Evolutionary conservation across 345 rosid species (phyloP).

Genomic region (Populus deltoides): DNA sequence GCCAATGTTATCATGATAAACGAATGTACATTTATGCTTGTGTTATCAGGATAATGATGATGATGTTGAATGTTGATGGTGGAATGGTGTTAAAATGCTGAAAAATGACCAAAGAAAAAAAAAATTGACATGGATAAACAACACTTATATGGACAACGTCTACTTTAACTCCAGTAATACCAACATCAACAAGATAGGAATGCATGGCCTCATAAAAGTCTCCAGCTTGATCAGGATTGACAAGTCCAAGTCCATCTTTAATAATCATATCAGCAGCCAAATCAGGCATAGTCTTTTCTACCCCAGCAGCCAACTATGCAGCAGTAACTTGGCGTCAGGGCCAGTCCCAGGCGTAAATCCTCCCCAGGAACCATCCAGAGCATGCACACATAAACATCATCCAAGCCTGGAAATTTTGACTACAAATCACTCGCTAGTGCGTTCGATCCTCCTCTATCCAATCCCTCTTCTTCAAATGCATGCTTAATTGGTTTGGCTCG

Average conservation of each 20-base stretch:
- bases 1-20: neutral
- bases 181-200: slow-evolving; percentile 17
- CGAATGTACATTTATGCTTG: neutral
- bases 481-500: slow-evolving; percentile 3
- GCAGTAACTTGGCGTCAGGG: slow-evolving; percentile 12
- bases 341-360: slow-evolving; percentile 21
- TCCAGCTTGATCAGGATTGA: slow-evolving; percentile 23
- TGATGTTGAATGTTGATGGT: neutral
- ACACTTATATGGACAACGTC: slow-evolving; percentile 24
- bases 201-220: slow-evolving; percentile 32
- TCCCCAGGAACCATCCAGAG: slow-evolving; percentile 33
- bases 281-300: slow-evolving; percentile 7
- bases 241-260: slow-evolving; percentile 23
- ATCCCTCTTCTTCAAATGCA: slow-evolving; percentile 1
- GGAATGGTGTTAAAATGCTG: too few species aligned
- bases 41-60: neutral
- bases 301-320: slow-evolving; percentile 9
- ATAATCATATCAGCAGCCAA: slow-evolving; percentile 14
- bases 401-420: slow-evolving; percentile 1
- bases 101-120: too few species aligned
- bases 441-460: neutral
- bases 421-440: slow-evolving; percentile 7
- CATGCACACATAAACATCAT: slow-evolving; percentile 31
- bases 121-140: too few species aligned
- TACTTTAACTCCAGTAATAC: slow-evolving; percentile 34